Base-by-base conservation (phyloP, 2,329 filamentous ascomycete species). In the Claviceps cyperi region DNA sequence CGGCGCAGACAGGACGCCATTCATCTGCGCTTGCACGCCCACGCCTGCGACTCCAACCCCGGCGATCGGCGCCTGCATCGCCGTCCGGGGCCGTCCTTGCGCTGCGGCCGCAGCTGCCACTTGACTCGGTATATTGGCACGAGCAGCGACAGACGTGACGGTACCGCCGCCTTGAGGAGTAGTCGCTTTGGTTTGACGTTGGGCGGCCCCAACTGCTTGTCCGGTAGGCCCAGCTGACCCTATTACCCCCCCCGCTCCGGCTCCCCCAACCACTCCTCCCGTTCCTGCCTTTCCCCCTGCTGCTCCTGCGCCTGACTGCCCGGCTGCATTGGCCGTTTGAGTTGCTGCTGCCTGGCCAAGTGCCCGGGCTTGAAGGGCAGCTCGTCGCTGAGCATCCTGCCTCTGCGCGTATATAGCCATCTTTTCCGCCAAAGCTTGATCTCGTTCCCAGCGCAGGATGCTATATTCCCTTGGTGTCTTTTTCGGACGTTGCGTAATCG, bases 381-480 rank as follows among this genome's bases (percentile, higher is more conserved):
- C 67, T 66, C 75, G 70, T 62, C 77, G 69, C 54, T 75, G 70
- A 53, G 68, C 66, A 58, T 84, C 74, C 62, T 85, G 81, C 51
- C 83, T 77, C 56, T 74, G 72, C 48, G 72, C 69, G 55, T 70
- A 72, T 54, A 74, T 69, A 47, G 72, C 69, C 69, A 82, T 73
- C 59, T 76, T 75, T 62, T 83, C 78, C 19, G 74, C 74, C 51
- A 83, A 60, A 55, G 75, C 74, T 60, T 90, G 75, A 58, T 97
- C 91, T 43, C 87, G 80, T 61, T 97, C 91, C 68, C 84, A 83
- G 58, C 92, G 89, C 61, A 96, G 75, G 48, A 86, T 76, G 61
- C 90, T 96, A 63, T 96, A 95, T 57, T 97, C 88, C 58, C 86
- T 79, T 0, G 92, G 92, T 0, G 90, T 94, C 61, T 89, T 86